These are phyloP conservation scores for Apiotrichum montevideense DNA, from an alignment of 1,284 basidiomycete species.

Conservation along the genomic window DNA sequence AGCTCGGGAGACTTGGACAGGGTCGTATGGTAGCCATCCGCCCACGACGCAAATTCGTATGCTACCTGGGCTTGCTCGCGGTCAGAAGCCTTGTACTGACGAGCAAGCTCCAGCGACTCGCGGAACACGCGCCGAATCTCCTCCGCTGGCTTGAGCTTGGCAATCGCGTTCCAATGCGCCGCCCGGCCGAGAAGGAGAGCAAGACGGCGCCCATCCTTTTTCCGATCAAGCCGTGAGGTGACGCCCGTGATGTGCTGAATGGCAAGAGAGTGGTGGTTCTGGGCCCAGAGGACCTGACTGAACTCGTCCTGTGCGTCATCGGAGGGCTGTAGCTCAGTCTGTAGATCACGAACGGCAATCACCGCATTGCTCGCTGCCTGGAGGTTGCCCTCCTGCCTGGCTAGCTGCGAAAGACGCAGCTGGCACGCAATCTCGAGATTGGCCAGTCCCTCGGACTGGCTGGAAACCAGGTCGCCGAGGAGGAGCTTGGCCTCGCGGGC, in stretches of 20 bases:
- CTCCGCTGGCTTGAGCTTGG: conserved; percentile 73
- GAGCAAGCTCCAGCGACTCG: conserved; percentile 14
- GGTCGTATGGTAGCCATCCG: conserved; percentile 74
- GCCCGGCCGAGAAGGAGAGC: conserved; percentile 37
- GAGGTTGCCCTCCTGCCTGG: conserved; percentile 61
- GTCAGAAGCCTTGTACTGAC: background rate
- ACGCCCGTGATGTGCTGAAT: conserved; percentile 58
- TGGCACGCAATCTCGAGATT: conserved; percentile 66
- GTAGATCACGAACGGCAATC: conserved; percentile 64
- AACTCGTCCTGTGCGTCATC: conserved; percentile 58
- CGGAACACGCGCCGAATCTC: conserved; percentile 69
- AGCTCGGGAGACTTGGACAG: conserved; percentile 66
- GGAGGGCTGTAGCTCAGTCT: conserved; percentile 47
- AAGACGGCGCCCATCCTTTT: background rate
- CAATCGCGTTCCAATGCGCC: conserved; percentile 85
- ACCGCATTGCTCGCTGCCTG: conserved; percentile 85
- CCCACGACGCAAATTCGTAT: conserved; percentile 78
- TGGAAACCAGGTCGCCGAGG: conserved; percentile 62
- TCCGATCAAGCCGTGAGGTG: background rate
- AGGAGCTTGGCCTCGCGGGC: conserved; percentile 51
- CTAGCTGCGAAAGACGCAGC: conserved; percentile 65
- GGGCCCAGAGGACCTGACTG: conserved; percentile 81
- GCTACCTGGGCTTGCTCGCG: conserved; percentile 60
- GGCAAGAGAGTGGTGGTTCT: conserved; percentile 76
- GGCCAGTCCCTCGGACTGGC: conserved; percentile 54